These are phyloP conservation scores for Fagopyrum homotropicum DNA, from an alignment of 148 eudicot species.

Conservation along the genomic window DNA sequence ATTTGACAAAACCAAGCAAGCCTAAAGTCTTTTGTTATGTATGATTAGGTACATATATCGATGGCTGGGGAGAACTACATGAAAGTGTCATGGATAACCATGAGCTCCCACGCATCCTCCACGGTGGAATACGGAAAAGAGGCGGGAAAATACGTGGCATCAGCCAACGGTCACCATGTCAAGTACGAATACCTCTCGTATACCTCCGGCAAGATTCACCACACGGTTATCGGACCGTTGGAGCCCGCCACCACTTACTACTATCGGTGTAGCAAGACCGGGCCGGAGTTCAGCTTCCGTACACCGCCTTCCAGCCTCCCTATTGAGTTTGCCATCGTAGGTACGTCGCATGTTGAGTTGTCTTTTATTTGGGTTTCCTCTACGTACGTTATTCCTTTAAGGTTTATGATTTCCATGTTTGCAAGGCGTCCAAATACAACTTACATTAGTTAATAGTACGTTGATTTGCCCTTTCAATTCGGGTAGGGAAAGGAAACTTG, in stretches of 20 bases:
- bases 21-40: background rate
- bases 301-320: conserved; percentile 16
- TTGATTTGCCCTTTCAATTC: no score
- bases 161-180: conserved; percentile 1
- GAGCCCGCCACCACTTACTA: conserved; percentile 14
- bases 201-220: conserved; percentile 16
- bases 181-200: conserved; percentile 6
- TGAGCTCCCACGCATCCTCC: background rate
- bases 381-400: no score
- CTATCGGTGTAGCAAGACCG: conserved; percentile 12
- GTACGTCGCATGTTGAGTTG: background rate
- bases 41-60: conserved; percentile 46
- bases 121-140: conserved; percentile 10
- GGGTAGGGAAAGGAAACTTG: no score
- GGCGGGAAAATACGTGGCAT: background rate
- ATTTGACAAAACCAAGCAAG: background rate
- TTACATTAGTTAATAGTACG: no score
- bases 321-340: conserved; percentile 12
- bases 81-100: conserved; percentile 37
- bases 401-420: background rate
- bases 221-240: conserved; percentile 15
- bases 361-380: background rate
- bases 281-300: background rate
- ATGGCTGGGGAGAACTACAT: conserved; percentile 47
- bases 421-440: background rate